Conservation (phyloP, 202 grass and related monocot species). For the Eragrostis tef region DNA sequence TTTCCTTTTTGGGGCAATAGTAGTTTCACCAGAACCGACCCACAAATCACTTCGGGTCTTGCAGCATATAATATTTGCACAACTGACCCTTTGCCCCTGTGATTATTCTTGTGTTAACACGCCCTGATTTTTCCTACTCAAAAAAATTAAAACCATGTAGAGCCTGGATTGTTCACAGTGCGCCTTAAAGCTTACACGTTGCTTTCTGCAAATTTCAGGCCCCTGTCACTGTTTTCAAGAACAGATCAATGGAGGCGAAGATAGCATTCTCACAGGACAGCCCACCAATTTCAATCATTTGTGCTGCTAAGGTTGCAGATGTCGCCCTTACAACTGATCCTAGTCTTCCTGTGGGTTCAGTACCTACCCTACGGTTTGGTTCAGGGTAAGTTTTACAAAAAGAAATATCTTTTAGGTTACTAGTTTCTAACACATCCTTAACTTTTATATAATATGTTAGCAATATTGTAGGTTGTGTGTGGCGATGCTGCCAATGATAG, state of each 20-base stretch:
- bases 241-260: slow-evolving; percentile 55
- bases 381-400: slow-evolving; percentile 55
- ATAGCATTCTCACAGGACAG: slow-evolving; percentile 58
- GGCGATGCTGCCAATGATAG: not conserved
- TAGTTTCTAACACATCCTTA: not conserved
- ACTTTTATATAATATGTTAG: not conserved
- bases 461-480: not conserved
- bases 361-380: slow-evolving; percentile 48
- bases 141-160: not conserved
- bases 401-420: not conserved
- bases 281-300: slow-evolving; percentile 68
- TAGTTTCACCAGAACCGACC: not conserved
- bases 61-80: not conserved
- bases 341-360: slow-evolving; percentile 54
- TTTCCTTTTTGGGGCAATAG: not conserved
- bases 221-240: slow-evolving; percentile 2
- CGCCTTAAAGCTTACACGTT: not conserved
- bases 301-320: slow-evolving; percentile 62
- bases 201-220: slow-evolving; percentile 7
- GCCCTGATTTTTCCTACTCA: slow-evolving; percentile 20
- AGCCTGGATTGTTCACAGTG: not conserved
- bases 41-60: not conserved
- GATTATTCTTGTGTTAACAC: not conserved
- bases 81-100: not conserved
- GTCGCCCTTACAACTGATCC: slow-evolving; percentile 51